These are phyloP conservation scores for Parsonsia alboflavescens DNA, from an alignment of 257 asterid genomes.

Conservation along the genomic window DNA sequence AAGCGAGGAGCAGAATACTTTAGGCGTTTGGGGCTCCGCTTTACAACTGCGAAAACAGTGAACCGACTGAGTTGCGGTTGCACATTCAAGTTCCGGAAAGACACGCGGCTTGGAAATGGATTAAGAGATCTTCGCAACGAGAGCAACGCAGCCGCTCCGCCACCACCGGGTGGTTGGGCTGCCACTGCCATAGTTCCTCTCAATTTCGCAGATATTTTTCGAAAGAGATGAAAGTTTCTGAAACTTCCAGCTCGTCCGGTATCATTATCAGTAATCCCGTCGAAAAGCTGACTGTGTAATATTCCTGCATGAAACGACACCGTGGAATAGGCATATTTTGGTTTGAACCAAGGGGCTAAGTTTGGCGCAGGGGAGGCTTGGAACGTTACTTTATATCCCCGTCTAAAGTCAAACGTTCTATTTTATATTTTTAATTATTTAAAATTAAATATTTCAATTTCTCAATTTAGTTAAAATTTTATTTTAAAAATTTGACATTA, in stretches of 20 bases:
- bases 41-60: constrained; percentile 44
- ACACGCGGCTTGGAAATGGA: constrained; percentile 25
- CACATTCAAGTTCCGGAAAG: constrained; percentile 12
- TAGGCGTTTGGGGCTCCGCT: constrained; percentile 90
- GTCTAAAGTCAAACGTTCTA: too few relatives aligned
- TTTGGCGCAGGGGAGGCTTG: neutral
- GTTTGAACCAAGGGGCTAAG: neutral
- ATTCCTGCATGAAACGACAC: neutral
- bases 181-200: constrained; percentile 45
- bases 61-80: constrained; percentile 30
- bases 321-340: neutral
- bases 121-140: constrained; percentile 34
- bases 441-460: too few relatives aligned
- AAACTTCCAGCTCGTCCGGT: neutral
- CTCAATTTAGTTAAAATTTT: too few relatives aligned
- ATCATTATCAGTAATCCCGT: neutral
- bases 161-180: constrained; percentile 26
- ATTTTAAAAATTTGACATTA: too few relatives aligned
- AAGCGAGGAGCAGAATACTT: constrained; percentile 77
- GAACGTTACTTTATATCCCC: too few relatives aligned
- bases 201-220: neutral
- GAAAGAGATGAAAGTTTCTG: neutral
- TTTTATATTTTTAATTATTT: too few relatives aligned
- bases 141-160: constrained; percentile 26
- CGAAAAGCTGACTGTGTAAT: neutral